A percentile compares a stretch with the other conserved stretches of the same genome.
Evolutionary conservation across 352 stramenopile genomes (phyloP).

Genomic region (Globisporangium ultimum): DNA sequence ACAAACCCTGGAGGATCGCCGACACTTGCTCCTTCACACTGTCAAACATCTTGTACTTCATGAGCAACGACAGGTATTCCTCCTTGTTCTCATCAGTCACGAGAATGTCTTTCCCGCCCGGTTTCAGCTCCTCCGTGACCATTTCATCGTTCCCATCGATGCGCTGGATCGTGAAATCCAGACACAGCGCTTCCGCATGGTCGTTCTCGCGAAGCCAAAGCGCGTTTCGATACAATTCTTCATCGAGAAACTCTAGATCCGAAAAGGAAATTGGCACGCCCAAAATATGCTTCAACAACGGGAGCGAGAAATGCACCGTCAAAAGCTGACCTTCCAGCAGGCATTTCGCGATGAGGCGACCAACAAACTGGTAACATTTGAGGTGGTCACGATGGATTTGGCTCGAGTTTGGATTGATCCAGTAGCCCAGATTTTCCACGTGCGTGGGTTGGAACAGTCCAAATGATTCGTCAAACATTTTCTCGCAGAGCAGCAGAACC

Average conservation of each 20-base stretch:
- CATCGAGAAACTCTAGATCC: conserved; percentile 75
- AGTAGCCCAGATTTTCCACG: conserved; percentile 77
- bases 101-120: conserved; percentile 82
- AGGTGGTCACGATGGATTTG: conserved; percentile 71
- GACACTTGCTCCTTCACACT: conserved; percentile 88
- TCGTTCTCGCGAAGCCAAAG: conserved; percentile 69
- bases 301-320: conserved; percentile 73
- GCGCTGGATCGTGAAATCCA: conserved; percentile 74
- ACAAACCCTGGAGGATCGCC: conserved; percentile 89
- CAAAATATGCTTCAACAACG: conserved; percentile 80
- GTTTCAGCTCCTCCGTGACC: conserved; percentile 87
- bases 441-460: conserved; percentile 72
- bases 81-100: conserved; percentile 95
- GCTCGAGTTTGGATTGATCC: conserved; percentile 75
- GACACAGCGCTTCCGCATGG: conserved; percentile 52
- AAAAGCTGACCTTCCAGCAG: conserved; percentile 73
- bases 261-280: conserved; percentile 80
- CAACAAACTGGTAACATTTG: conserved; percentile 73
- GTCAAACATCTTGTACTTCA: conserved; percentile 93
- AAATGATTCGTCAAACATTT: conserved; percentile 76
- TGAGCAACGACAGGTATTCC: conserved; percentile 94
- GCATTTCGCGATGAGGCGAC: conserved; percentile 72
- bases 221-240: conserved; percentile 67
- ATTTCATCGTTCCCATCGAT: conserved; percentile 45
- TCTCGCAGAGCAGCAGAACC: conserved; percentile 71